A percentile compares a stretch with the other conserved stretches of the same genome.
These are phyloP conservation scores for Aspergillus latus DNA, from an alignment of 2,329 filamentous ascomycete genomes.

Conservation along the genomic window DNA sequence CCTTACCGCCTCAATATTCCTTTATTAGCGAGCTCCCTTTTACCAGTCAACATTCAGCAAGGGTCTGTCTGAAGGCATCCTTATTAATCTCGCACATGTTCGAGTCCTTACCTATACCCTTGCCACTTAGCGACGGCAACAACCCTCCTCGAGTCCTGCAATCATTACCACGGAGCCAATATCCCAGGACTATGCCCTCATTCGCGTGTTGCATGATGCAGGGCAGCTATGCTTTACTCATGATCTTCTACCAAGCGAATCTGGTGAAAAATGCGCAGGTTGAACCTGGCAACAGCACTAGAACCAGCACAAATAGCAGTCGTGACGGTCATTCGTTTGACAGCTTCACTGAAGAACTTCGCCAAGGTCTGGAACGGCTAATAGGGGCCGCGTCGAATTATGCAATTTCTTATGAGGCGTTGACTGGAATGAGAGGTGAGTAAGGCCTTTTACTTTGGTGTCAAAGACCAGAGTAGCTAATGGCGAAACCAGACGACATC, in stretches of 20 bases:
- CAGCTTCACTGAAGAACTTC: slow-evolving; percentile 37
- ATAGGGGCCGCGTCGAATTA: slow-evolving; percentile 42
- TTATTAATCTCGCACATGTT: slow-evolving; percentile 45
- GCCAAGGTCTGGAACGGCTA: slow-evolving; percentile 39
- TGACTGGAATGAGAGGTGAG: slow-evolving; percentile 47
- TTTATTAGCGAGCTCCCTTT: slow-evolving; percentile 42
- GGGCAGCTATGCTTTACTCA: slow-evolving; percentile 48
- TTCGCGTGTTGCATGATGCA: slow-evolving; percentile 51
- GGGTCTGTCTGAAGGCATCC: slow-evolving; percentile 42
- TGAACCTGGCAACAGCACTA: slow-evolving; percentile 25
- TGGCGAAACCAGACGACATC: slow-evolving; percentile 39
- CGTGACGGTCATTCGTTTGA: slow-evolving; percentile 14
- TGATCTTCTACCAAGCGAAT: slow-evolving; percentile 46
- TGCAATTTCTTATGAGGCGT: slow-evolving; percentile 43
- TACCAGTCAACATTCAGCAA: slow-evolving; percentile 42
- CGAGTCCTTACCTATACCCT: slow-evolving; percentile 39
- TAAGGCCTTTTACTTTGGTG: background rate
- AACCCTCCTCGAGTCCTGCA: slow-evolving; percentile 18
- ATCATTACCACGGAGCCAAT: slow-evolving; percentile 21
- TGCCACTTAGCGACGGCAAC: slow-evolving; percentile 26
- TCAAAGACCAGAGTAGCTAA: background rate
- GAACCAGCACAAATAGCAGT: slow-evolving; percentile 11
- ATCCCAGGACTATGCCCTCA: slow-evolving; percentile 48
- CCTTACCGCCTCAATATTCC: slow-evolving; percentile 27
- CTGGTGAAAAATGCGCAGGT: slow-evolving; percentile 35